phyloP scores from a whole-genome alignment of 2,329 filamentous ascomycete genomes.

The Microsporum ferrugineum region DNA sequence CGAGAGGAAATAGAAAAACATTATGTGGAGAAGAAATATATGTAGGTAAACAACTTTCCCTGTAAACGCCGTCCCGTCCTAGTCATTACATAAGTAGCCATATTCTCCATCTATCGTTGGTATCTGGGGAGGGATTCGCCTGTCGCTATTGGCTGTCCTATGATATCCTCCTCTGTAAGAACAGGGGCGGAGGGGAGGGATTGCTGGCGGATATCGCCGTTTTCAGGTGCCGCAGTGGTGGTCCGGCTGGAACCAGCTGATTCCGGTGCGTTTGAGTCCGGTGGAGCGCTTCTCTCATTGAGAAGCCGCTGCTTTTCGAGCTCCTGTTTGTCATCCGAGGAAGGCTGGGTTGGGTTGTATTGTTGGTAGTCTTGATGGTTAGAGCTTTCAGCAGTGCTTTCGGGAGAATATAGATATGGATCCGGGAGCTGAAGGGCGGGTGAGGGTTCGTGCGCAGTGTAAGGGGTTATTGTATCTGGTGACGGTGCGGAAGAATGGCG shows the following conservation, averaged over 20 bases:
- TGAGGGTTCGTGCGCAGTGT: constrained; percentile 6
- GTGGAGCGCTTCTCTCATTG: constrained; percentile 52
- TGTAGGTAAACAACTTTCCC: not conserved
- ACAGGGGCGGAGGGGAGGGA: constrained; percentile 34
- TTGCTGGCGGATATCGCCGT: constrained; percentile 4
- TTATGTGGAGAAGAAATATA: not conserved
- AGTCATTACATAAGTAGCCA: not conserved
- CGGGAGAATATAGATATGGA: not conserved
- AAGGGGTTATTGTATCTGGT: constrained; percentile 21
- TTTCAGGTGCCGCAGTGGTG: constrained; percentile 16
- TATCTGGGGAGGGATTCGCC: constrained; percentile 36
- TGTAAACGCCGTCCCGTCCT: not conserved
- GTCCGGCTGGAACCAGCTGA: constrained; percentile 8
- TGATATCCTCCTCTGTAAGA: constrained; percentile 45
- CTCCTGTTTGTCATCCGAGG: constrained; percentile 65
- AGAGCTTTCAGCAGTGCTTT: constrained; percentile 27
- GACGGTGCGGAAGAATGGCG: constrained; percentile 17
- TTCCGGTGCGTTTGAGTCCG: constrained; percentile 16
- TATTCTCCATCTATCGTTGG: constrained; percentile 21
- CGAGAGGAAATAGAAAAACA: not conserved
- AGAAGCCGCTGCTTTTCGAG: constrained; percentile 56
- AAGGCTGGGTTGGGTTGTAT: not conserved
- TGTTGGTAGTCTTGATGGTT: constrained; percentile 18
- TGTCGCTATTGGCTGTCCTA: constrained; percentile 26
- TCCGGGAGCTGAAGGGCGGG: constrained; percentile 7